Conservation (phyloP, 495 filamentous ascomycete species). For the Aspergillus bertholletiae region DNA sequence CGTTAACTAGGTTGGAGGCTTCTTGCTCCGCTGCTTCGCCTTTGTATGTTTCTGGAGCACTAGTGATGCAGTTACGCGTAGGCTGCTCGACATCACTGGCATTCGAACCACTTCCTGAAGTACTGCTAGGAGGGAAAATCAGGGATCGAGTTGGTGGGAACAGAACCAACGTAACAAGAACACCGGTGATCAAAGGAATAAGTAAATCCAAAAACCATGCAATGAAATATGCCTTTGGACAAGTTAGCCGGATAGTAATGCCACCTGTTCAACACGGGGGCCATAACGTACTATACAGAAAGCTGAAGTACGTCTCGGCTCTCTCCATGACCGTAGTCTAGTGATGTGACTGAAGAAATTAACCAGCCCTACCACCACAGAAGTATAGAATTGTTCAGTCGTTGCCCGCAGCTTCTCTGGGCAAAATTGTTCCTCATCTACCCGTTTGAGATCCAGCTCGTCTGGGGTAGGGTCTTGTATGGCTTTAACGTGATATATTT, state of each 20-base stretch:
- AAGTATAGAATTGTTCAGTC: slow-evolving; percentile 80
- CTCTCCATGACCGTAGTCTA: slow-evolving; percentile 76
- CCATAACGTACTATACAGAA: slow-evolving; percentile 55
- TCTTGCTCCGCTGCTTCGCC: slow-evolving; percentile 86
- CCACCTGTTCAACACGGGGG: neutral
- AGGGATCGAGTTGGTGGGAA: slow-evolving; percentile 58
- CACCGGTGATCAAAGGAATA: slow-evolving; percentile 51
- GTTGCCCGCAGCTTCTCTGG: slow-evolving; percentile 80
- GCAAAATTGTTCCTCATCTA: slow-evolving; percentile 80
- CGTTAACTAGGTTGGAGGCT: slow-evolving; percentile 73
- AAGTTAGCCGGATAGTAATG: neutral
- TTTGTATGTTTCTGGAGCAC: slow-evolving; percentile 77
- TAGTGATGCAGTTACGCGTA: slow-evolving; percentile 65
- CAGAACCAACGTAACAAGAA: slow-evolving; percentile 62
- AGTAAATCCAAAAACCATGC: slow-evolving; percentile 74
- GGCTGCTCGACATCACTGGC: slow-evolving; percentile 26
- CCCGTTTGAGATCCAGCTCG: slow-evolving; percentile 76
- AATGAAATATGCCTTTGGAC: slow-evolving; percentile 57
- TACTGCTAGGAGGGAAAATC: slow-evolving; percentile 75
- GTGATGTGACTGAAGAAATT: slow-evolving; percentile 68
- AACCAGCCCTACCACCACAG: slow-evolving; percentile 65
- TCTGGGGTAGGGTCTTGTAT: slow-evolving; percentile 49
- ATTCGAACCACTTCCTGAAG: slow-evolving; percentile 64
- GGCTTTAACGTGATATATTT: slow-evolving; percentile 85
- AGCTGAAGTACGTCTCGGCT: slow-evolving; percentile 61